phyloP scores from a whole-genome alignment of 2,329 filamentous ascomycete genomes.

The Sporothrix mexicana region DNA sequence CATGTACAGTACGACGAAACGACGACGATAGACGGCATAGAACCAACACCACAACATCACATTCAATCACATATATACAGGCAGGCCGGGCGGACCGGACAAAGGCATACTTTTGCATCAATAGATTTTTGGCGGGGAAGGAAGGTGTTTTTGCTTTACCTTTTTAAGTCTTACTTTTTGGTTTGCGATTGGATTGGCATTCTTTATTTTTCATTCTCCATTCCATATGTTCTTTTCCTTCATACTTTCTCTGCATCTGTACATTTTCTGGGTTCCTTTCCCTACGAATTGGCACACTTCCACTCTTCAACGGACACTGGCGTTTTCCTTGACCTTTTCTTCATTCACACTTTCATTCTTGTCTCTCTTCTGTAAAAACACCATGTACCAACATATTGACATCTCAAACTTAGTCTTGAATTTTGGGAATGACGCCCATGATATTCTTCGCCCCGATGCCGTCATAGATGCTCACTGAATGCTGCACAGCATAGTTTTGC shows the following conservation, averaged over 20 bases:
- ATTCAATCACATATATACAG: too few relatives aligned
- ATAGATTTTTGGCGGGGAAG: background rate
- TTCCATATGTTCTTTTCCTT: background rate
- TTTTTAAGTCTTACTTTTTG: background rate
- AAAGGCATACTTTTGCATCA: constrained; percentile 14
- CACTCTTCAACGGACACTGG: constrained; percentile 11
- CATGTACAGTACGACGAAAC: background rate
- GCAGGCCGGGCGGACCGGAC: background rate
- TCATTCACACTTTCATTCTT: background rate
- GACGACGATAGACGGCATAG: background rate
- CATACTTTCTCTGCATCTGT: background rate
- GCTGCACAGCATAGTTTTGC: background rate
- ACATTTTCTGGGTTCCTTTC: background rate
- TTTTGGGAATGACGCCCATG: background rate
- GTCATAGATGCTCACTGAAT: background rate
- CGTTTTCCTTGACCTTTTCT: background rate
- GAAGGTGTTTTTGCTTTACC: background rate
- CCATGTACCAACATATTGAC: background rate
- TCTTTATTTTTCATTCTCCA: background rate
- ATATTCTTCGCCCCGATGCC: background rate
- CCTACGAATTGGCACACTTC: constrained; percentile 7
- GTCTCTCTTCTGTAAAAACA: background rate
- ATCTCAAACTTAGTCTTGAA: background rate
- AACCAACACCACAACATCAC: background rate
- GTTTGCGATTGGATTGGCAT: background rate